Conservation (phyloP, 2,329 filamentous ascomycete genomes). For the Sclerotinia glacialis region DNA sequence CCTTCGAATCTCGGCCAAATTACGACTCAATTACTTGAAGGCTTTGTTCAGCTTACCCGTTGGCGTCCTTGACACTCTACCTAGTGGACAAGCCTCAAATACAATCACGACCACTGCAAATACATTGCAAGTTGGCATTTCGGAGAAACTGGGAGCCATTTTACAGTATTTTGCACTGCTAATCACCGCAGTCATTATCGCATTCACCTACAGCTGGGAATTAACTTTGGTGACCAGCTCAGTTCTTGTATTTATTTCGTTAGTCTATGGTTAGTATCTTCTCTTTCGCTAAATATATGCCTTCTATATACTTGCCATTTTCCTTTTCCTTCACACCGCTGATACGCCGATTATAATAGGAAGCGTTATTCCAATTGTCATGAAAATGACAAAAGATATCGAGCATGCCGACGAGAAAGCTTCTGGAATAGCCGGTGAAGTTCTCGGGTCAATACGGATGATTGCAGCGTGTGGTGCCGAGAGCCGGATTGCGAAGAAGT, state of each 20-base stretch:
- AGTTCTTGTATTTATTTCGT: constrained; percentile 53
- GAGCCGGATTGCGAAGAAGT: constrained; percentile 51
- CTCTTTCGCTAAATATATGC: background rate
- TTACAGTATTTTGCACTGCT: constrained; percentile 55
- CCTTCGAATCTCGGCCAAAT: constrained; percentile 58
- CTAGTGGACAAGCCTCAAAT: constrained; percentile 43
- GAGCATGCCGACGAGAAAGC: constrained; percentile 54
- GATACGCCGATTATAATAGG: background rate
- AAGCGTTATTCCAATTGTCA: constrained; percentile 52
- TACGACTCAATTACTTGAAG: constrained; percentile 63
- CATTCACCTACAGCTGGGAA: constrained; percentile 57
- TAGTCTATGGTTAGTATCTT: constrained; percentile 44
- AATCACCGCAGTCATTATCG: constrained; percentile 52
- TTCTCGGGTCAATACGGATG: constrained; percentile 59
- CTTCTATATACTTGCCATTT: background rate
- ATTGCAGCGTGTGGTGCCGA: constrained; percentile 62
- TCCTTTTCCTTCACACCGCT: too few species aligned
- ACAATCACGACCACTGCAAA: constrained; percentile 64
- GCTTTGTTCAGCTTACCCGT: constrained; percentile 64
- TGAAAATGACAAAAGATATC: constrained; percentile 50
- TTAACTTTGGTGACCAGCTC: constrained; percentile 58
- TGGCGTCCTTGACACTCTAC: constrained; percentile 65
- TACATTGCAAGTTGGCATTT: constrained; percentile 62
- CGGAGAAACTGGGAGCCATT: constrained; percentile 59
- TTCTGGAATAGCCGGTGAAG: constrained; percentile 58